Evolutionary conservation across 768 basidiomycete genomes (phyloP).

Genomic region (Serendipita vermifera): DNA sequence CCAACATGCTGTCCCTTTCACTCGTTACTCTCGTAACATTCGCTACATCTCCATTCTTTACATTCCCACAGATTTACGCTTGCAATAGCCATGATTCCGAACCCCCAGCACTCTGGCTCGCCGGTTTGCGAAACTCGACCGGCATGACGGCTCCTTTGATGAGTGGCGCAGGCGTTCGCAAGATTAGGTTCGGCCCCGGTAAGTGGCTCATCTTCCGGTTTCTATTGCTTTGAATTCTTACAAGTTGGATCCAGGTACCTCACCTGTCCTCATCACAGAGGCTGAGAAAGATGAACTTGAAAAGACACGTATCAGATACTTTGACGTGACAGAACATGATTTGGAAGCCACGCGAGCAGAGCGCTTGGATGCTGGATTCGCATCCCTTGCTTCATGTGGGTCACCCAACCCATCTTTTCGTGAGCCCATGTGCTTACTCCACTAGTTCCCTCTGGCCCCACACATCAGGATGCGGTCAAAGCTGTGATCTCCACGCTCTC

Average conservation of each 20-base stretch:
- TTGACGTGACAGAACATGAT: conserved; percentile 12
- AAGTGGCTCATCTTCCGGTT: neutral
- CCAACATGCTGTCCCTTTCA: neutral
- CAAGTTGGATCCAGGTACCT: neutral
- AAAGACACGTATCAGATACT: neutral
- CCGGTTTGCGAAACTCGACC: conserved; percentile 5
- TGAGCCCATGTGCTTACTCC: neutral
- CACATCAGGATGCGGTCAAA: conserved; percentile 9
- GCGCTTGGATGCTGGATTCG: neutral
- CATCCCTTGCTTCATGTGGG: neutral
- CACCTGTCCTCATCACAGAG: conserved; percentile 3
- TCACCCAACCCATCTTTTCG: neutral
- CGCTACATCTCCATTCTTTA: neutral
- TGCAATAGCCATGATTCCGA: neutral
- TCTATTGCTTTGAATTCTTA: neutral
- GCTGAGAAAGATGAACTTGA: conserved; percentile 9
- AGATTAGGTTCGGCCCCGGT: conserved; percentile 2
- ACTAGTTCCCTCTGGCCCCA: conserved; percentile 5
- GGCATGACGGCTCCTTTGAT: neutral
- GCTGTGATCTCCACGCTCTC: conserved; percentile 10
- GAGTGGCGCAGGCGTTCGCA: neutral
- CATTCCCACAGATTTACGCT: neutral
- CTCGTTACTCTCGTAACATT: neutral
- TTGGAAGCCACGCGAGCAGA: neutral
- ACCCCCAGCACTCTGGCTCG: neutral